Conservation (phyloP, 2,329 filamentous ascomycete species). For the Drechslera avenae region DNA sequence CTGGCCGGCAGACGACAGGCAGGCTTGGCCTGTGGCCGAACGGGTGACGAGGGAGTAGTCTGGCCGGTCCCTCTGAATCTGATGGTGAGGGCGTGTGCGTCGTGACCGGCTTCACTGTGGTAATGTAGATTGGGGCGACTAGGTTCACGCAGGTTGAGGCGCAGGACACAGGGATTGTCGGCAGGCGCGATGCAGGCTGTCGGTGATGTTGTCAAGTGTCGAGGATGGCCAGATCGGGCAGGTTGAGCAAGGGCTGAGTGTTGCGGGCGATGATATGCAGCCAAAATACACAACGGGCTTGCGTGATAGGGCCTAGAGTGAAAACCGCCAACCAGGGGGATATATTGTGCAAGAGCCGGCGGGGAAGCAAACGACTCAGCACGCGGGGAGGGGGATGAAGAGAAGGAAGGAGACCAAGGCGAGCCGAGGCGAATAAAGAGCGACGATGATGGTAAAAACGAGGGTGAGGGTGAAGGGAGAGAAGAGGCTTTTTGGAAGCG, state of each 20-base stretch:
- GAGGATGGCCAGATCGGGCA: slow-evolving; percentile 27
- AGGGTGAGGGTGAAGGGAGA: slow-evolving; percentile 3
- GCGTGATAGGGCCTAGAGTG: slow-evolving; percentile 26
- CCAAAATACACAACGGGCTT: slow-evolving; percentile 30
- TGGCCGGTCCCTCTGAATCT: slow-evolving; percentile 15
- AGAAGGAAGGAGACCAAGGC: slow-evolving; percentile 35
- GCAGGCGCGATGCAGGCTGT: slow-evolving; percentile 27
- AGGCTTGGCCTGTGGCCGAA: slow-evolving; percentile 12
- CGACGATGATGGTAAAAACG: slow-evolving; percentile 21
- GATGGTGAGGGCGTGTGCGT: slow-evolving; percentile 23
- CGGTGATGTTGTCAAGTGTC: slow-evolving; percentile 28
- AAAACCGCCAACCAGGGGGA: slow-evolving; percentile 39
- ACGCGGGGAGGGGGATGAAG: slow-evolving; percentile 24
- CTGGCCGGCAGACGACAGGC: slow-evolving; percentile 48
- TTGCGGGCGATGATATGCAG: slow-evolving; percentile 29
- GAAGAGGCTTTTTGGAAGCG: slow-evolving; percentile 12
- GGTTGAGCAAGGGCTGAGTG: slow-evolving; percentile 43
- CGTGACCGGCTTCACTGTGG: slow-evolving; percentile 35
- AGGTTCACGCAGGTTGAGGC: slow-evolving; percentile 20
- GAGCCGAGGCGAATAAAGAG: slow-evolving; percentile 25
- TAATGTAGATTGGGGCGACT: slow-evolving; percentile 30
- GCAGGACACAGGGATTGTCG: slow-evolving; percentile 25
- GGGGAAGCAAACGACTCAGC: slow-evolving; percentile 28
- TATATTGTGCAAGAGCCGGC: slow-evolving; percentile 36
- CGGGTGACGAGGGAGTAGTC: slow-evolving; percentile 6